Base-by-base conservation (phyloP, 2,329 filamentous ascomycete genomes). In the Magnaporthiopsis incrustans region DNA sequence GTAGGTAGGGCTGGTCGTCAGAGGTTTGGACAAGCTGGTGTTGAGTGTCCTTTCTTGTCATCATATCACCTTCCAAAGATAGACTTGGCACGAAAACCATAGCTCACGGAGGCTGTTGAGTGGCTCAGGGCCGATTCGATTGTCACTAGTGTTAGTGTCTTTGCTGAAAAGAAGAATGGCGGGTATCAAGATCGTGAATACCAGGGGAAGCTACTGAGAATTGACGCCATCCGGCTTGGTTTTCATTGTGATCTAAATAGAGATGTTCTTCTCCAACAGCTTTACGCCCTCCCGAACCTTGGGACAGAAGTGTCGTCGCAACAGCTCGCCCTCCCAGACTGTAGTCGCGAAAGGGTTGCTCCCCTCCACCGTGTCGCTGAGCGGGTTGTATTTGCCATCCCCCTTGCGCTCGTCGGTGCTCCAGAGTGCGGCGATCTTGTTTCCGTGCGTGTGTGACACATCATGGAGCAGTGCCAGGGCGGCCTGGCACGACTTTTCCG, bases 331-430 rank as follows among this genome's bases (percentile, higher is more conserved):
- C 74, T 98, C 95, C 95, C 94, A 99, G 0, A 96, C 83, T 0
- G 92, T 97, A 5, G 88, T 86, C 0, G 93, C 90, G 76, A 95
- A 96, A 0, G 94, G 92, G 77, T 98, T 98, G 69, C 89, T 93
- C 10, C 85, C 88, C 76, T 97, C 94, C 4, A 96, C 84, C 67
- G 89, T 90, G 33, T 83, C 82, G 59, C 87, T 86, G 58, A 89
- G 75, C 0, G 92, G 82, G 75, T 93, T 89, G 71, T 91, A 98
- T 1, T 89, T 85, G 2, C 95, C 95, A 73, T 98, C 94, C 8
- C 94, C 94, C 73, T 91, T 90, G 61, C 94, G 83, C 79, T 98
- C 95, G 73, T 98, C 94, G 0, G 92, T 96, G 71, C 96, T 88
- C 94, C 95, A 99, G 66, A 99, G 76, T n/a, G 89, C 86, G 53